Percentiles rank a stretch among this genome's conserved stretches.
Evolutionary conservation across 768 basidiomycete genomes (phyloP).

Genomic region (Collybiopsis confluens): DNA sequence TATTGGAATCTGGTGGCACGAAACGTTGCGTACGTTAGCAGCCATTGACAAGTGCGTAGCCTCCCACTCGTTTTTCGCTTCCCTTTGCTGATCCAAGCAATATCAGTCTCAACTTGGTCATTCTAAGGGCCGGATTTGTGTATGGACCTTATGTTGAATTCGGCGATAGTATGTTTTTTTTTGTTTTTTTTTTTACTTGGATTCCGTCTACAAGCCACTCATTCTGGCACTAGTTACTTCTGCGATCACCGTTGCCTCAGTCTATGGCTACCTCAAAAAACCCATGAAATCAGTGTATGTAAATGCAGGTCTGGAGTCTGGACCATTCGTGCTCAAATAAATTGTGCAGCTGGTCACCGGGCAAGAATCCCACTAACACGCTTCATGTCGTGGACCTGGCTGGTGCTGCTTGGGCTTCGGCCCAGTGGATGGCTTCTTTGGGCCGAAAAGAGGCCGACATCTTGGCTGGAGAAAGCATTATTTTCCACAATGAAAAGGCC

Average conservation of each 20-base stretch:
- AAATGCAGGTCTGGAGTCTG: not conserved
- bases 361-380: conserved; percentile 70
- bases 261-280: conserved; percentile 79
- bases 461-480: conserved; percentile 62
- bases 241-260: conserved; percentile 68
- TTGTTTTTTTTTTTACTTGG: conserved; percentile 5
- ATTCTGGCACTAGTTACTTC: conserved; percentile 50
- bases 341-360: conserved; percentile 66
- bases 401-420: conserved; percentile 72
- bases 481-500: conserved; percentile 68
- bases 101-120: conserved; percentile 71
- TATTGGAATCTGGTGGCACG: conserved; percentile 86
- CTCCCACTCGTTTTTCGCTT: conserved; percentile 3
- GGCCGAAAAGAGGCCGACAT: conserved; percentile 63
- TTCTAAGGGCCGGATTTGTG: conserved; percentile 67
- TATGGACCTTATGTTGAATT: conserved; percentile 81
- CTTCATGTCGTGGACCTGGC: conserved; percentile 78
- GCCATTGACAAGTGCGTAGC: conserved; percentile 64
- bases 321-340: conserved; percentile 11
- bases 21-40: conserved; percentile 70
- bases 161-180: conserved; percentile 53
- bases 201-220: conserved; percentile 12
- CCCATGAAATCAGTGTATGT: conserved; percentile 82
- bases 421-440: conserved; percentile 65
- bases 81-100: conserved; percentile 7